Base-by-base conservation (phyloP, 768 basidiomycete species). In the Russula olivacea region DNA sequence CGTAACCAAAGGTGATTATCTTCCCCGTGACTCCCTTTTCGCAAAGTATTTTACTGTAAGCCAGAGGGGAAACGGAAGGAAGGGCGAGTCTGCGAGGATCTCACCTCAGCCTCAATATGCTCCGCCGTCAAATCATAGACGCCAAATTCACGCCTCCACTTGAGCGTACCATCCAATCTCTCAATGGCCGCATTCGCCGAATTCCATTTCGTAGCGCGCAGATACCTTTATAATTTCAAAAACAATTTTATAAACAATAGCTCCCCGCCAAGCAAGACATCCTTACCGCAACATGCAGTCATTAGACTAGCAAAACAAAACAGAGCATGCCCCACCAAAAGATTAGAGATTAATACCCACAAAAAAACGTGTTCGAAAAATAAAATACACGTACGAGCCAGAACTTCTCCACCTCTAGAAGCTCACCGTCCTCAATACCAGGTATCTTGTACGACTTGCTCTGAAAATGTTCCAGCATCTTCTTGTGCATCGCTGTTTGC, bases 111-210 rank as follows among this genome's bases (percentile, higher is more conserved):
- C 67, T 89, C 87, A 66, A 96, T 83, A 64, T 81, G 76, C 0
- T 80, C 78, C 3, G 87, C 73, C 0, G 81, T 83, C 70, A 91
- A 60, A 66, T 87, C 83, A 66, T 90, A 84, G 19, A 93, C 67
- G 14, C 88, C 88, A 71, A 80, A 93, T 58, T 91, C 89, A 38
- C 91, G 80, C 55, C 92, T 77, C 93, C 93, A 94, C 64, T 78
- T 81, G 36, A 90, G 76, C 1, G 92, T 91, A 23, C 72, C 80
- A 70, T 93, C 88, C 2, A 92, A 72, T 15, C 91, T 79, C 41
- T 79, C 76, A 59, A 91, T 86, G 3, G 84, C 81, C 30, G 72
- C 74, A n/a, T 77, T 70, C 8, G 76, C 72, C 19, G 74, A 71
- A 60, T 82, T 81, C 86, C 90, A 91, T 66, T 92, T 93, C 0